Base-by-base conservation (phyloP, 2,329 filamentous ascomycete genomes). In the Trichoderma guizhouense region DNA sequence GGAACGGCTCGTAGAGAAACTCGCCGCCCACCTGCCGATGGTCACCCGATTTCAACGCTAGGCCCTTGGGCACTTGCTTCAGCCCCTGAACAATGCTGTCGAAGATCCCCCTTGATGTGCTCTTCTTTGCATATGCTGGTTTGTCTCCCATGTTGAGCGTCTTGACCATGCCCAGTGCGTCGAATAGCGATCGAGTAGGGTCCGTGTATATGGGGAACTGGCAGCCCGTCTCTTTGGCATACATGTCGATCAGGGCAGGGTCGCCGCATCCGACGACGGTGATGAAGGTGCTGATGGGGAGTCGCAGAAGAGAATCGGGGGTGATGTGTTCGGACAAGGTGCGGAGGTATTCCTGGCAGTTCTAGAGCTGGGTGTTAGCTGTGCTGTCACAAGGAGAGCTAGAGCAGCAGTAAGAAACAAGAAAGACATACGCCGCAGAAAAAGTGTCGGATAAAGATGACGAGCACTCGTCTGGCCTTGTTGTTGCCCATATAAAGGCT, bases 191-290 rank as follows among this genome's bases (percentile, higher is more conserved):
- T 36, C 87, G 84, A 3, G 88, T 89, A 0, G 92, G 92, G 78
- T 95, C 92, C n/a, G 91, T 88, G 82, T 93, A 95, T 72, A 95
- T 86, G n/a, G 90, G 89, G 81, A 91, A 95, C 1, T 87, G 86
- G 76, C 91, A 93, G n/a, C 79, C 79, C 0, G 92, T 92, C 69
- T 87, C 85, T 26, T 85, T 79, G 21, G 84, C 83, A 82, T 95
- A 94, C 82, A 88, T 86, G 72, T 88, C 83, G 76, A 95, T 94
- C 34, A 94, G 83, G 26, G 84, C 84, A 0, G 90, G 90, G 68
- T 90, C 86, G 69, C 93, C 93, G 80, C 92, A 94, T 61, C 93
- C 92, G 73, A 95, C 84, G 67, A 95, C 86, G 71, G 87, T 86
- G 75, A 95, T 87, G 75, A 88, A 89, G 36, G 91, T 92, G 75